These are phyloP conservation scores for Xylaria grammica DNA, from an alignment of 495 filamentous ascomycete species.

Conservation along the genomic window DNA sequence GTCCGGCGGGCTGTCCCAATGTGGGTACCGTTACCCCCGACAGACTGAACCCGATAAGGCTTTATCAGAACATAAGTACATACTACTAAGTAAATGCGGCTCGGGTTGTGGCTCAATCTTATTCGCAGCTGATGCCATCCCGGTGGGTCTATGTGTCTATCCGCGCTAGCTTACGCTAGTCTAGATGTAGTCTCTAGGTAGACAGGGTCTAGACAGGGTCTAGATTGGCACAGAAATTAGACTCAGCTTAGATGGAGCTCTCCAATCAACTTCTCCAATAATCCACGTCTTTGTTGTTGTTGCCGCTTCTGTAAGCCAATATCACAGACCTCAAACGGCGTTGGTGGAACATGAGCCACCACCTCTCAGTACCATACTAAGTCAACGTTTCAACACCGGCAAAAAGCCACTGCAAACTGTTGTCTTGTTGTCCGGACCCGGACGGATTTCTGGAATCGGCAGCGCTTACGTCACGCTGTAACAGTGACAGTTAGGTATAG, in stretches of 20 bases:
- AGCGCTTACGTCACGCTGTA: neutral
- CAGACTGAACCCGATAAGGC: constrained; percentile 6
- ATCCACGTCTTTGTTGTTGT: constrained; percentile 17
- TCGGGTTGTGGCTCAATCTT: constrained; percentile 1
- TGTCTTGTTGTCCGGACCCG: too few relatives aligned
- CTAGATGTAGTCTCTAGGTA: too few relatives aligned
- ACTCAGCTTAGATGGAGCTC: too few relatives aligned
- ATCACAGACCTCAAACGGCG: constrained; percentile 6
- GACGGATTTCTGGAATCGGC: too few relatives aligned
- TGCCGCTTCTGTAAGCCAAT: too few relatives aligned
- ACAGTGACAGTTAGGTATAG: too few relatives aligned
- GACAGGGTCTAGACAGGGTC: too few relatives aligned
- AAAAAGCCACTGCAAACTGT: constrained; percentile 37
- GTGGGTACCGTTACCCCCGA: neutral
- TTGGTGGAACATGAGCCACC: constrained; percentile 15
- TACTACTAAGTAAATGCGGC: neutral
- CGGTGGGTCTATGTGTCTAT: neutral
- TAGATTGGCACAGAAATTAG: too few relatives aligned
- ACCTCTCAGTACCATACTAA: neutral
- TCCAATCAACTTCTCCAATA: too few relatives aligned
- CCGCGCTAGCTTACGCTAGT: too few relatives aligned
- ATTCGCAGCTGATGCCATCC: neutral
- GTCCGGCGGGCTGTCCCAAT: neutral
- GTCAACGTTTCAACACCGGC: constrained; percentile 11
- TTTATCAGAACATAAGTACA: neutral